Evolutionary conservation across 2,329 filamentous ascomycete genomes (phyloP), one percentile per base, ranked within the genome.

Genomic region (Xylaria sp.): DNA sequence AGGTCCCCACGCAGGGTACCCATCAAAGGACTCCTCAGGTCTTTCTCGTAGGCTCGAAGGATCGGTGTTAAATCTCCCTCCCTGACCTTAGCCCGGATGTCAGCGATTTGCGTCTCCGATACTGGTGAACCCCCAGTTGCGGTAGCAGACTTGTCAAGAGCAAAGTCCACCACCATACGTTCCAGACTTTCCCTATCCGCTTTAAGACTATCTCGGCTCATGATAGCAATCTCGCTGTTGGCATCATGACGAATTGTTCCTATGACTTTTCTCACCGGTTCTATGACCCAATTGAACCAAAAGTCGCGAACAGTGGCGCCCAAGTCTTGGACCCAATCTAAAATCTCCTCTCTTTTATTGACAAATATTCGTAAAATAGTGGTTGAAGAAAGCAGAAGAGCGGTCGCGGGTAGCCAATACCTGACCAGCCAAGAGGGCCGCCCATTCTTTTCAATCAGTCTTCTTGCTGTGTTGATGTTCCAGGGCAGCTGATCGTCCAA

Each of bases 101-200:
- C 87, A 9, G 88, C 85, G 39, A 97, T 89, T 75, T 97, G 89
- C 1, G 84, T 80, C 8, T 94, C 90, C 6, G 85, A 90, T 41
- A 94, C 82, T 7, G 86, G 80, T 6, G 84, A 73, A 0, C 76
- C 78, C 0, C 84, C 84, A 9, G 84, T 84, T 37, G 85, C 84
- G 8, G 84, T 84, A 34, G 85, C 86, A 1, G 93, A 92, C 76
- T 94, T 94, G 74, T 97, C 94, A 10, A 91, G 83, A 4, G 94
- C 93, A 82, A 99, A 99, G 74, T 98, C 96, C 46, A 99, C 91
- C 3, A 99, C 97, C 96, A 99, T 99, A 57, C 96, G 91, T 80
- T 99, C 95, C 39, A 99, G 84, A 77, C 94, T 98, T 63, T 94
- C 93, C 39, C 94, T 90, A 78, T 99, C 96, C 1, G 94, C 94